A percentile compares a stretch with the other conserved stretches of the same genome.
phyloP scores from a whole-genome alignment of 768 basidiomycete genomes.

The Boletus subcaerulescens region DNA sequence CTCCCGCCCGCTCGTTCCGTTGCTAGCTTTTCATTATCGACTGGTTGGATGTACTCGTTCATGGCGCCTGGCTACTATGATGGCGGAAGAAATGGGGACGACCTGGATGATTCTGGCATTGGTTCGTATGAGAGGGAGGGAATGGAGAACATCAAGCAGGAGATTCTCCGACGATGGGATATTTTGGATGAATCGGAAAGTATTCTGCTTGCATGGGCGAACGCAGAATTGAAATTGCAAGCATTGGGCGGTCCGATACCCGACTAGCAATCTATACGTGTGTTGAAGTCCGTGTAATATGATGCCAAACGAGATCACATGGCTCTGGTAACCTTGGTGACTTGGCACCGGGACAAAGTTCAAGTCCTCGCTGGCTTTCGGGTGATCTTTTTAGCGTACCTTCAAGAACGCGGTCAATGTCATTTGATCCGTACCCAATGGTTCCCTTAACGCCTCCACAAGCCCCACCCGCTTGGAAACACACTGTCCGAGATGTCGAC shows the following conservation, averaged over 20 bases:
- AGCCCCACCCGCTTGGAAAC: constrained; percentile 61
- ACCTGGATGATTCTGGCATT: constrained; percentile 6
- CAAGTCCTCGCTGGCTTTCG: too few relatives aligned
- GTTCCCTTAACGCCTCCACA: constrained; percentile 63
- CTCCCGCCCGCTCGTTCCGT: constrained; percentile 14
- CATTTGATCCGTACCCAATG: constrained; percentile 20
- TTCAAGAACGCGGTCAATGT: background rate
- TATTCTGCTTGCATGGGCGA: constrained; percentile 13
- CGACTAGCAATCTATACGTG: background rate
- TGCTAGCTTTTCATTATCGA: constrained; percentile 14
- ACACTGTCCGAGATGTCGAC: constrained; percentile 58
- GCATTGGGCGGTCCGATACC: background rate
- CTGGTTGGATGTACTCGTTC: constrained; percentile 21
- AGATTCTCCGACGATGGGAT: constrained; percentile 14
- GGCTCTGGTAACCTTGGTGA: too few relatives aligned
- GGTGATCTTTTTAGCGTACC: too few relatives aligned
- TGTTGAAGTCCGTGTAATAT: too few relatives aligned
- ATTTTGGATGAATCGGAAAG: constrained; percentile 7
- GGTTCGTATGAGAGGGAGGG: constrained; percentile 15
- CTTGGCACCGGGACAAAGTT: too few relatives aligned
- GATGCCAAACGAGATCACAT: too few relatives aligned
- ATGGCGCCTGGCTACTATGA: constrained; percentile 18
- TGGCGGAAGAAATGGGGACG: constrained; percentile 10
- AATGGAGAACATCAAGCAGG: constrained; percentile 14
- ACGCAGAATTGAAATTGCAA: constrained; percentile 13